phyloP scores from a whole-genome alignment of 257 asterid genomes.

The Nicotiana knightiana region DNA sequence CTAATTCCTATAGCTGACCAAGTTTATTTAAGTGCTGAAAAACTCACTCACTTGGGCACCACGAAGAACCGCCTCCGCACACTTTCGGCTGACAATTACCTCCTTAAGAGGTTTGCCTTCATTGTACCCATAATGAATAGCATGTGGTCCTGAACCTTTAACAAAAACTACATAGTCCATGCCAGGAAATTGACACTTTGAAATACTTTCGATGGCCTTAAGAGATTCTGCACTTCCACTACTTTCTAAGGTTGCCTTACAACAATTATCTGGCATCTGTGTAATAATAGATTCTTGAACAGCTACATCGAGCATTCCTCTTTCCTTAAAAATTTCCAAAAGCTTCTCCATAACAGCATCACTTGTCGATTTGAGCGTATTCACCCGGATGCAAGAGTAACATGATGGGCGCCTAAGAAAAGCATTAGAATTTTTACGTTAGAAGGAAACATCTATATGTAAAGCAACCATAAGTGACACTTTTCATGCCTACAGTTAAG shows the following conservation, averaged over 20 bases:
- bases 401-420: conserved; percentile 75
- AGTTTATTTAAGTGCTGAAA: background rate
- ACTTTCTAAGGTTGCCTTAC: conserved; percentile 11
- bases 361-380: conserved; percentile 60
- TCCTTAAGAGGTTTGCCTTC: conserved; percentile 71
- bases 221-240: conserved; percentile 15
- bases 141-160: conserved; percentile 87
- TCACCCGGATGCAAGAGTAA: conserved; percentile 93
- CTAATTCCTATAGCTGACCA: background rate
- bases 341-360: conserved; percentile 69
- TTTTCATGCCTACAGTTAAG: background rate
- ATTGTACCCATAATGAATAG: conserved; percentile 49
- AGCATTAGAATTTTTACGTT: background rate
- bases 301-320: conserved; percentile 22
- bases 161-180: conserved; percentile 71
- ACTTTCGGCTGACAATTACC: conserved; percentile 90
- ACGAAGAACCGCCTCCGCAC: conserved; percentile 99
- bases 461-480: background rate
- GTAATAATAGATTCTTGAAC: conserved; percentile 20
- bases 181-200: conserved; percentile 60
- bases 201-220: conserved; percentile 23
- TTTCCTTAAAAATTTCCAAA: conserved; percentile 40
- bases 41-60: conserved; percentile 81
- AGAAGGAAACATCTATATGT: background rate
- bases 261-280: conserved; percentile 12